Percentiles rank a stretch among this genome's conserved stretches.
Conservation (phyloP, 2,329 filamentous ascomycete genomes). For the Aspergillus sp. region DNA sequence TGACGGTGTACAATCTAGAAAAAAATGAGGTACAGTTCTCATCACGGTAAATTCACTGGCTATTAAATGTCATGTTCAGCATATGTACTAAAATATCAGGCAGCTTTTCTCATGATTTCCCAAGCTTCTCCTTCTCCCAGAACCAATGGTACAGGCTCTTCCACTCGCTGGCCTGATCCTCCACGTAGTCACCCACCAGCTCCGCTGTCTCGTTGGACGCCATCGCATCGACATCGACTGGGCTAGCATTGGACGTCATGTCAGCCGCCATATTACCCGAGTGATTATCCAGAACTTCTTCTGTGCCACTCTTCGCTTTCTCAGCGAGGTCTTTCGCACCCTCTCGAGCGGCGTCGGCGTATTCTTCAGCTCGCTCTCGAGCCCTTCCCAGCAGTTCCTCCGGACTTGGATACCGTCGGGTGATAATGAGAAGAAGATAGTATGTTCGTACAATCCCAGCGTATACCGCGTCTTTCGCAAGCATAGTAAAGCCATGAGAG, state of each 20-base stretch:
- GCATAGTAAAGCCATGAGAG: constrained; percentile 81
- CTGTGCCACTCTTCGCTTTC: constrained; percentile 27
- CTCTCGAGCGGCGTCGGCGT: constrained; percentile 41
- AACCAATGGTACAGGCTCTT: constrained; percentile 44
- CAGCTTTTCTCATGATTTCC: constrained; percentile 8
- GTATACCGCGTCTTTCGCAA: constrained; percentile 78
- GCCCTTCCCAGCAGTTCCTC: constrained; percentile 41
- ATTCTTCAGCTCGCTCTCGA: constrained; percentile 41
- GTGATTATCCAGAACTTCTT: constrained; percentile 23
- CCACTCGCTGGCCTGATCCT: constrained; percentile 43
- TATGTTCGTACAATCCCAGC: constrained; percentile 70
- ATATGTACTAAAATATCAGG: neutral
- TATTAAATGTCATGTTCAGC: neutral
- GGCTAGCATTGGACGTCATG: constrained; percentile 27
- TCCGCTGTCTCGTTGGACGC: constrained; percentile 45
- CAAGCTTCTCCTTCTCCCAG: constrained; percentile 33
- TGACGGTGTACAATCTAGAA: no score
- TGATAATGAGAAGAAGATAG: constrained; percentile 58
- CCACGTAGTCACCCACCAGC: constrained; percentile 47
- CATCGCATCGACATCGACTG: constrained; percentile 7
- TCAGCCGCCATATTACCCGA: constrained; percentile 27
- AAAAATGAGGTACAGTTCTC: neutral
- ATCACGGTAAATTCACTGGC: neutral
- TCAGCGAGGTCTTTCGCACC: constrained; percentile 37
- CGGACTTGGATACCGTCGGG: constrained; percentile 46